A percentile compares a stretch with the other conserved stretches of the same genome.
These are phyloP conservation scores for Gentiana straminea DNA, from an alignment of 257 asterid genomes.

Conservation along the genomic window DNA sequence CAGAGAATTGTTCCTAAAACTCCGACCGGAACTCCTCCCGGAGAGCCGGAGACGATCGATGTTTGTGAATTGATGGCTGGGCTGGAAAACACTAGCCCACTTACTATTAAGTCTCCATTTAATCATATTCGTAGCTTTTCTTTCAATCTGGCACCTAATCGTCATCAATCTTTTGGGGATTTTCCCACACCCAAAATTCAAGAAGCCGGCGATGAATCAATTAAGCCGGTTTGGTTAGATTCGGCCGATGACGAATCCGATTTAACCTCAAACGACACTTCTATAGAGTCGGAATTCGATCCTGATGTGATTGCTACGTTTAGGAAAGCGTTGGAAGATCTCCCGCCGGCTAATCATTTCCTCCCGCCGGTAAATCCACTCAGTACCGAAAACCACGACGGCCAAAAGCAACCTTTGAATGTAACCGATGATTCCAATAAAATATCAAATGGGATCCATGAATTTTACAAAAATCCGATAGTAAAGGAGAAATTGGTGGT, in stretches of 20 bases:
- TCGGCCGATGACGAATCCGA: conserved; percentile 34
- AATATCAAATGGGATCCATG: neutral
- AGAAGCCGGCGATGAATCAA: conserved; percentile 13
- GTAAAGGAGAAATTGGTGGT: conserved; percentile 42
- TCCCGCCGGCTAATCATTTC: conserved; percentile 70
- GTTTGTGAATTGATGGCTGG: conserved; percentile 97
- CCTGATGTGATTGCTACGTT: conserved; percentile 65
- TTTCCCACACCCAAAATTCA: conserved; percentile 39
- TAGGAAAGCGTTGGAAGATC: conserved; percentile 64
- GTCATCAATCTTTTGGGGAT: conserved; percentile 20
- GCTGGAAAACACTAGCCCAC: conserved; percentile 61
- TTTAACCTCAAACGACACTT: conserved; percentile 43
- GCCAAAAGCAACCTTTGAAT: conserved; percentile 17
- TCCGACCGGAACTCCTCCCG: conserved; percentile 61
- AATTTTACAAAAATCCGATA: conserved; percentile 8
- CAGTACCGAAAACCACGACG: conserved; percentile 10
- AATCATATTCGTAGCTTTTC: conserved; percentile 67
- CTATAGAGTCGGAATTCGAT: conserved; percentile 56
- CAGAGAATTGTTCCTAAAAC: conserved; percentile 57
- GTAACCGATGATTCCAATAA: conserved; percentile 2
- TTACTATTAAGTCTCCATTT: conserved; percentile 24
- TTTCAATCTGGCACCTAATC: conserved; percentile 25
- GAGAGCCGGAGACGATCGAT: conserved; percentile 76
- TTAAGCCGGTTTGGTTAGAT: conserved; percentile 35
- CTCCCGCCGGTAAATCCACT: conserved; percentile 27